Base-by-base conservation (phyloP, 768 basidiomycete species). In the Lactifluus volemus region DNA sequence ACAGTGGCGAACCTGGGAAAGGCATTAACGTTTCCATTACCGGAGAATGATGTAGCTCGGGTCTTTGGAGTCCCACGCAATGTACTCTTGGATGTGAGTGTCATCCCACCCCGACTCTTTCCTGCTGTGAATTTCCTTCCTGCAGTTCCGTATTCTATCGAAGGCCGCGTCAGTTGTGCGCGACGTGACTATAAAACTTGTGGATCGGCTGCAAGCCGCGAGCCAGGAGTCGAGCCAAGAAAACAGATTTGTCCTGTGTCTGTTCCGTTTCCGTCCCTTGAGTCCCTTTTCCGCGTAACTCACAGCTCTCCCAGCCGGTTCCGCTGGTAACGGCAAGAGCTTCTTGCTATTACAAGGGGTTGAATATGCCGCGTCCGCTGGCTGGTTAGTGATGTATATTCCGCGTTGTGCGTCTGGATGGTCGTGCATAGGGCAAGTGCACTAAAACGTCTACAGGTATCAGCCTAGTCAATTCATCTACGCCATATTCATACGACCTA, bases 311-410 rank as follows among this genome's bases (percentile, higher is more conserved):
- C n/a, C 67, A 92, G 86, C 84, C 63, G 93, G 93, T 14, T 73
- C 79, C 6, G 63, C 80, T 9, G 93, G 94, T 5, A 84, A 81
- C 57, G 94, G 93, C 45, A 97, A 96, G 74, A 89, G 86, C 58
- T 84, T 81, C 62, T 71, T 89, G 9, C 73, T 96, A 34, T 74
- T 94, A 9, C 93, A 97, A 70, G 79, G 86, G 0, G 83, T 89
- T 0, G 78, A 87, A 42, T 84, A 90, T 63, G 85, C 84, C 38
- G 67, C 79, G 10, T 72, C 78, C 2, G 78, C 81, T 21, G 79
- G 81, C 30, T 94, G 91, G 89, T 79, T 95, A 21, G 89, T 92
- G 17, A 72, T 95, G 17, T 97, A 94, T 70, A 80, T 93, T 29
- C 92, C 94, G 3, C 78, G 86, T 73, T 83, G 91, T 89, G 36